Percentiles rank a stretch among this genome's conserved stretches.
These are phyloP conservation scores for Alternaria longipes DNA, from an alignment of 2,329 filamentous ascomycete genomes.

Conservation along the genomic window DNA sequence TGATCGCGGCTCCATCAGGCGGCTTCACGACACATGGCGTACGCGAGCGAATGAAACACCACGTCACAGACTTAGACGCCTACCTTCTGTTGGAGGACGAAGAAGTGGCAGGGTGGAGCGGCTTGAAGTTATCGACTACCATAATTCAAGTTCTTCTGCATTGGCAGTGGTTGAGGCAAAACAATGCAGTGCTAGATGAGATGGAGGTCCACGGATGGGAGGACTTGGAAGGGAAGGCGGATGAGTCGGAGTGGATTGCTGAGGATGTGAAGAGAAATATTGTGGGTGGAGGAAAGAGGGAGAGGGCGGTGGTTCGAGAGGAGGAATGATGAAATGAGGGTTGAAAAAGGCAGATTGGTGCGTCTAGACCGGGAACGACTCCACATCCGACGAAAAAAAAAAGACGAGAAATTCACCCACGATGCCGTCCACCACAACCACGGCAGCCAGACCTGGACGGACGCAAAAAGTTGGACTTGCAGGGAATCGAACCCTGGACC, in stretches of 20 bases:
- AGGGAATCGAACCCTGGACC: conserved; percentile 17
- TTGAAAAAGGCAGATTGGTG: background rate
- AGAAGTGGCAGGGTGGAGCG: conserved; percentile 27
- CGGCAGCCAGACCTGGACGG: background rate
- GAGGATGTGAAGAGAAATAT: conserved; percentile 21
- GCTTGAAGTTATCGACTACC: conserved; percentile 14
- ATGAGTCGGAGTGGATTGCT: conserved; percentile 41
- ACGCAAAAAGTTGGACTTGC: background rate
- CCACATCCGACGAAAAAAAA: too few species aligned
- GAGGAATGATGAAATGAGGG: background rate
- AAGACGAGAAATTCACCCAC: too few species aligned
- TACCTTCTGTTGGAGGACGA: conserved; percentile 35
- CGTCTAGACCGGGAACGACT: too few species aligned
- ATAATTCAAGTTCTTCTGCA: conserved; percentile 27
- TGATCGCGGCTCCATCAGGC: conserved; percentile 28
- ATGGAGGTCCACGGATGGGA: conserved; percentile 39
- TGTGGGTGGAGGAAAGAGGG: background rate
- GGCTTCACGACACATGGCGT: conserved; percentile 30
- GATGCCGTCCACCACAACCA: background rate
- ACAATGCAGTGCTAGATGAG: conserved; percentile 33
- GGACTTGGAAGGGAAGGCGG: conserved; percentile 32
- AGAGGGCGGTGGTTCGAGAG: background rate
- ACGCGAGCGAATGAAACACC: conserved; percentile 41
- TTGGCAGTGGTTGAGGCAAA: conserved; percentile 43
- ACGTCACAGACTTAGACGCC: conserved; percentile 37